These are phyloP conservation scores for Phytopythium chamaehyphon DNA, from an alignment of 352 stramenopile genomes.

Conservation along the genomic window DNA sequence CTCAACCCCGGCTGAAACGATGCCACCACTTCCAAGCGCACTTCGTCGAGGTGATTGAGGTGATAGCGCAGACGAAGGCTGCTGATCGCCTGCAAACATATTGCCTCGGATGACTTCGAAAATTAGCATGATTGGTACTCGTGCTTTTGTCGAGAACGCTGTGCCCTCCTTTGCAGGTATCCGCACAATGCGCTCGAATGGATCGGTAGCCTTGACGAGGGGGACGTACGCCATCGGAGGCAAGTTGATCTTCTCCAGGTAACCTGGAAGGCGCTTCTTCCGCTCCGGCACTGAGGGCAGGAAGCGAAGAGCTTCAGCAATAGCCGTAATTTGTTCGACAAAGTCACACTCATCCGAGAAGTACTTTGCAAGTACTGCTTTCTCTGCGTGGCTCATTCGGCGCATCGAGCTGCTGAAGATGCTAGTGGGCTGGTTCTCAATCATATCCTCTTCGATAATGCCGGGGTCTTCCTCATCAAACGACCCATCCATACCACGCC, in stretches of 20 bases:
- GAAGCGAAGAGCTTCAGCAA: slow-evolving; percentile 79
- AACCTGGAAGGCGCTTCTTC: slow-evolving; percentile 71
- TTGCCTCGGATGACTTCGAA: slow-evolving; percentile 87
- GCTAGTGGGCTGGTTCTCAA: slow-evolving; percentile 61
- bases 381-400: slow-evolving; percentile 77
- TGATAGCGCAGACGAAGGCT: slow-evolving; percentile 34
- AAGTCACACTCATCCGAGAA: slow-evolving; percentile 88
- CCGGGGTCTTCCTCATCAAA: slow-evolving; percentile 35
- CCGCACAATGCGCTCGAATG: slow-evolving; percentile 83
- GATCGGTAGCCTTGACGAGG: slow-evolving; percentile 83
- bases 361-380: slow-evolving; percentile 76
- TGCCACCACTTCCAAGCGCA: slow-evolving; percentile 22
- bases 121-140: slow-evolving; percentile 84
- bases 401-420: slow-evolving; percentile 66
- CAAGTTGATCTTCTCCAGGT: slow-evolving; percentile 79
- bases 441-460: slow-evolving; percentile 63
- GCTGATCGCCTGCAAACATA: slow-evolving; percentile 47
- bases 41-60: slow-evolving; percentile 52
- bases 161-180: slow-evolving; percentile 86
- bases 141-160: slow-evolving; percentile 84
- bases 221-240: slow-evolving; percentile 88
- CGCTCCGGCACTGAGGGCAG: slow-evolving; percentile 76
- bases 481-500: slow-evolving; percentile 32
- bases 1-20: slow-evolving; percentile 49
- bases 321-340: slow-evolving; percentile 86